A percentile compares a stretch with the other conserved stretches of the same genome.
Evolutionary conservation across 306 rosid species (phyloP).

Genomic region (Adenanthera pavonina): DNA sequence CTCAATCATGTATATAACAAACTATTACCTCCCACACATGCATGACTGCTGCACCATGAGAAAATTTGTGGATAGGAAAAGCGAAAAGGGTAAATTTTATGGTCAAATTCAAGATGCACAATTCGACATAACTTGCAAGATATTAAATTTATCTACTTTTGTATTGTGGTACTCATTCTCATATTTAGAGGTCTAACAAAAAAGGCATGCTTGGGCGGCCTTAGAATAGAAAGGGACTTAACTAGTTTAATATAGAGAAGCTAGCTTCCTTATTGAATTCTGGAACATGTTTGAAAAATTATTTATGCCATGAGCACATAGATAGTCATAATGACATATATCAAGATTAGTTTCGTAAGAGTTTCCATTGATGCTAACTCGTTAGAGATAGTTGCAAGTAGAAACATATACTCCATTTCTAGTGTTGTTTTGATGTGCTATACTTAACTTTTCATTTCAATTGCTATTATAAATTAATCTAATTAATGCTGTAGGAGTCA

Average conservation of each 20-base stretch:
- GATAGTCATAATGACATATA: not conserved
- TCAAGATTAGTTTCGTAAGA: not conserved
- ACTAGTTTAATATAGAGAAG: not conserved
- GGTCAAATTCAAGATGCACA: not conserved
- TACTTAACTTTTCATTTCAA: too few species aligned
- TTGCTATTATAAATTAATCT: too few species aligned
- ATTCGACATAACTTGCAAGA: not conserved
- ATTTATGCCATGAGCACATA: not conserved
- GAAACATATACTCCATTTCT: too few species aligned
- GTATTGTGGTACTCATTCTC: not conserved
- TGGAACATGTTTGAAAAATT: not conserved
- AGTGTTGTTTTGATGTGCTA: too few species aligned
- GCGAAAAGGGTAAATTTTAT: not conserved
- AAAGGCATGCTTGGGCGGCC: slow-evolving; percentile 8
- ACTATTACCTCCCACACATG: too few species aligned
- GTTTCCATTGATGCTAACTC: not conserved
- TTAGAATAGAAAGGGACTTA: not conserved
- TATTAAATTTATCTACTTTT: not conserved
- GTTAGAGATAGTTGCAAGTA: too few species aligned
- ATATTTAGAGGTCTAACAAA: not conserved
- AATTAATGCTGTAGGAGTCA: too few species aligned
- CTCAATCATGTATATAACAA: too few species aligned
- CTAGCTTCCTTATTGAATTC: not conserved
- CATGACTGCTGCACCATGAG: too few species aligned
- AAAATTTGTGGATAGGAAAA: too few species aligned